These are phyloP conservation scores for Geotrichum cucujoidarum DNA, from an alignment of 1,139 yeast species.

Conservation along the genomic window DNA sequence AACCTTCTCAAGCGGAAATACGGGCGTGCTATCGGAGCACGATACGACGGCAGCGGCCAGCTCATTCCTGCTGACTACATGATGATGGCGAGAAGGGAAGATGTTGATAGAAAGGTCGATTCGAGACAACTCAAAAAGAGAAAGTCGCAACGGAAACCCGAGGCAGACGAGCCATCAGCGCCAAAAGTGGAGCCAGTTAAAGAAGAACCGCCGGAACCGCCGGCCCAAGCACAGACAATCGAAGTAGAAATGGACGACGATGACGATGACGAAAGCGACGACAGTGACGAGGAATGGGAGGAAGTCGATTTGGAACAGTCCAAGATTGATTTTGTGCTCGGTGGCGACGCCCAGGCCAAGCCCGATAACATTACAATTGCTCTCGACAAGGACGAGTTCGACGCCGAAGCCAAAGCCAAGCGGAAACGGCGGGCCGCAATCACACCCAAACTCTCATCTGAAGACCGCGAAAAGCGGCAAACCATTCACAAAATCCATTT, in stretches of 20 bases:
- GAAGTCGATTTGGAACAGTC: constrained; percentile 9
- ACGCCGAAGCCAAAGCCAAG: constrained; percentile 7
- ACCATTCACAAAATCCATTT: constrained; percentile 58
- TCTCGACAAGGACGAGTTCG: constrained; percentile 15
- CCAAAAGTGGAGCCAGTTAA: too few species aligned
- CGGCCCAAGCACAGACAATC: not conserved
- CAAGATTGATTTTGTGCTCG: constrained; percentile 14
- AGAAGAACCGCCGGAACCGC: not conserved
- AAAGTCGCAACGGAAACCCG: constrained; percentile 3
- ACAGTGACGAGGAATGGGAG: constrained; percentile 4
- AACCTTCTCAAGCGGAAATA: constrained; percentile 14
- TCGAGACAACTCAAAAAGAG: not conserved
- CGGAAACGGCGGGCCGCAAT: constrained; percentile 19
- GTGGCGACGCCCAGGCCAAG: constrained; percentile 34
- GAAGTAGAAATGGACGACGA: not conserved
- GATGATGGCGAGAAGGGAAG: constrained; percentile 5
- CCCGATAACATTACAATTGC: constrained; percentile 27
- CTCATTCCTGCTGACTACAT: constrained; percentile 14
- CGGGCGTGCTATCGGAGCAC: constrained; percentile 16
- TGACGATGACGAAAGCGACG: not conserved
- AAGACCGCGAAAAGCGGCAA: constrained; percentile 51
- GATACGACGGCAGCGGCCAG: constrained; percentile 18
- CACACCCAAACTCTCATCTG: constrained; percentile 45
- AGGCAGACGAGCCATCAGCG: not conserved
- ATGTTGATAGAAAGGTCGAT: not conserved